Conservation (phyloP, 768 basidiomycete genomes). For the Pleurotus djamor region DNA sequence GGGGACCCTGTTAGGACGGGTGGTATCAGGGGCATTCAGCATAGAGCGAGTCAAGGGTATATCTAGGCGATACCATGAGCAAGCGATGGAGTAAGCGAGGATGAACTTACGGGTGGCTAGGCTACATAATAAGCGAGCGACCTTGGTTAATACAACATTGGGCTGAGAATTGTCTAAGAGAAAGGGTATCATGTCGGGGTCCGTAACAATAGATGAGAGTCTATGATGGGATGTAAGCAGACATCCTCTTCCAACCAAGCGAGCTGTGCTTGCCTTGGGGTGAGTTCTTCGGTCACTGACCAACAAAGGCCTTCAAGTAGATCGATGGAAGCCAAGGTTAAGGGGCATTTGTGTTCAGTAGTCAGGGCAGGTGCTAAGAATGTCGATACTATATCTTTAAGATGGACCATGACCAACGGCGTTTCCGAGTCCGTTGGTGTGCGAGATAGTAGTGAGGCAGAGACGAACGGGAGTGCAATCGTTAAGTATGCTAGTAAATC, state of each 20-base stretch:
- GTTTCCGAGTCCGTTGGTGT: slow-evolving; percentile 14
- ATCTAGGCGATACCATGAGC: slow-evolving; percentile 28
- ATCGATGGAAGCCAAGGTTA: slow-evolving; percentile 40
- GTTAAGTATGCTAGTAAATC: slow-evolving; percentile 47
- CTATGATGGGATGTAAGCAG: slow-evolving; percentile 27
- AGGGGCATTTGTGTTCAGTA: slow-evolving; percentile 12
- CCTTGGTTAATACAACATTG: slow-evolving; percentile 43
- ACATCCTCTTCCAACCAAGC: too few relatives aligned
- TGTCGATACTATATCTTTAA: slow-evolving; percentile 39
- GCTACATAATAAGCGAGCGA: slow-evolving; percentile 48
- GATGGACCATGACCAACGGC: slow-evolving; percentile 30
- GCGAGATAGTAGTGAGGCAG: slow-evolving; percentile 27
- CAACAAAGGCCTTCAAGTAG: slow-evolving; percentile 57
- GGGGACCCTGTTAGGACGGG: slow-evolving; percentile 23
- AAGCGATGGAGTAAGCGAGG: neutral
- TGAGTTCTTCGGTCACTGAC: slow-evolving; percentile 39
- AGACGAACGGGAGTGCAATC: slow-evolving; percentile 47
- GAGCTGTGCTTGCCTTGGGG: slow-evolving; percentile 29
- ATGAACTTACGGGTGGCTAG: slow-evolving; percentile 51
- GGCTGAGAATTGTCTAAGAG: slow-evolving; percentile 55
- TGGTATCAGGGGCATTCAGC: slow-evolving; percentile 32
- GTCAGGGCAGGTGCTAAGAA: slow-evolving; percentile 32
- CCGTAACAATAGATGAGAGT: slow-evolving; percentile 33
- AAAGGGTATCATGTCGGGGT: slow-evolving; percentile 37
- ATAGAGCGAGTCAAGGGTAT: slow-evolving; percentile 36